Evolutionary conservation across 2,329 filamentous ascomycete species (phyloP).

Genomic region (Atkinsonella texensis): DNA sequence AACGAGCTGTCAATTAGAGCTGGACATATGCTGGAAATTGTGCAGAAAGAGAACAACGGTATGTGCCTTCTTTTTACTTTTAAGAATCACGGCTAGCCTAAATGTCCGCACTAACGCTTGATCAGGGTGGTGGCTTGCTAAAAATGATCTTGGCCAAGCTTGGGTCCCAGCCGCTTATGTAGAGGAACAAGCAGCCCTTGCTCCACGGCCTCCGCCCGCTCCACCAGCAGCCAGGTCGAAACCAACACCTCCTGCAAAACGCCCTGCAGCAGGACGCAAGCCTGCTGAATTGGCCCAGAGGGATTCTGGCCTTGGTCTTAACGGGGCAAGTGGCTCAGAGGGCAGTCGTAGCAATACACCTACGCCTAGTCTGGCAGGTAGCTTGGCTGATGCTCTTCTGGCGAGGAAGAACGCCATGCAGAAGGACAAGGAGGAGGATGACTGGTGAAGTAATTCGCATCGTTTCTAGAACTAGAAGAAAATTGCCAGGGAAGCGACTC

Average conservation of each 20-base stretch:
- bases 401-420: conserved; percentile 68
- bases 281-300: conserved; percentile 57
- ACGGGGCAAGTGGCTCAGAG: conserved; percentile 41
- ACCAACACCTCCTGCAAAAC: conserved; percentile 65
- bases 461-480: neutral
- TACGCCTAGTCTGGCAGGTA: conserved; percentile 59
- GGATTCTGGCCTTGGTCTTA: conserved; percentile 56
- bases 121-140: conserved; percentile 93
- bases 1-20: conserved; percentile 75
- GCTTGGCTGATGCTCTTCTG: conserved; percentile 66
- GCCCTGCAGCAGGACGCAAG: conserved; percentile 62
- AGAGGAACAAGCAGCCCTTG: conserved; percentile 62
- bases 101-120: conserved; percentile 12
- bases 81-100: neutral
- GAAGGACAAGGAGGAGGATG: conserved; percentile 55
- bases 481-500: conserved; percentile 16
- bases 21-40: conserved; percentile 73
- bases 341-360: conserved; percentile 60
- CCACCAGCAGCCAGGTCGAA: conserved; percentile 47
- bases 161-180: conserved; percentile 95
- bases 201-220: conserved; percentile 52
- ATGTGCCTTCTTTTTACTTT: conserved; percentile 22
- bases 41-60: conserved; percentile 96
- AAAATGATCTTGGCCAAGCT: conserved; percentile 60
- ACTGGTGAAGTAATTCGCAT: conserved; percentile 39